phyloP scores from a whole-genome alignment of 768 basidiomycete genomes.

The Inosperma sp. region DNA sequence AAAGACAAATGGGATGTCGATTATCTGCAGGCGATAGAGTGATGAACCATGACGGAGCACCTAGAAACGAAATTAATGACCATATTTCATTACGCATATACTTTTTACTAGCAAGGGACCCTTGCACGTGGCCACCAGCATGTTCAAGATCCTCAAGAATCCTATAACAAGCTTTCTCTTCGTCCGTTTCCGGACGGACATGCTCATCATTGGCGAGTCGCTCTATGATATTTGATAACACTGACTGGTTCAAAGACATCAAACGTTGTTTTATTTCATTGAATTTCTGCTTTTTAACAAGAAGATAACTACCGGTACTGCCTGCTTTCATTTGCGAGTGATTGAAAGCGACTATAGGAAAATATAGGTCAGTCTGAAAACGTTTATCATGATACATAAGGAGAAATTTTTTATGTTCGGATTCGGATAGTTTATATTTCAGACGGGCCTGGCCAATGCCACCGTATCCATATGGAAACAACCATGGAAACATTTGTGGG shows the following conservation, averaged over 20 bases:
- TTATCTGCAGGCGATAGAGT: slow-evolving; percentile 24
- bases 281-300: slow-evolving; percentile 16
- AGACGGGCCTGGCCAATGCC: slow-evolving; percentile 13
- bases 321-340: slow-evolving; percentile 29
- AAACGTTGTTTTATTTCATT: slow-evolving; percentile 16
- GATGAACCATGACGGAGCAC: slow-evolving; percentile 2
- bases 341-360: slow-evolving; percentile 32
- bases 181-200: slow-evolving; percentile 14
- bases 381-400: slow-evolving; percentile 35
- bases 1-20: slow-evolving; percentile 29
- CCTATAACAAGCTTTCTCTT: slow-evolving; percentile 20
- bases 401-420: slow-evolving; percentile 20
- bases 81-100: slow-evolving; percentile 23
- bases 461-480: slow-evolving; percentile 37
- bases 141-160: slow-evolving; percentile 22
- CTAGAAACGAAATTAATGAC: background rate
- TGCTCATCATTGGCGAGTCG: slow-evolving; percentile 12
- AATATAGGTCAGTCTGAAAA: slow-evolving; percentile 31
- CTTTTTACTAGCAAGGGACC: slow-evolving; percentile 22
- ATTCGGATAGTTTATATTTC: slow-evolving; percentile 15
- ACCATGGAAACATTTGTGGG: slow-evolving; percentile 40
- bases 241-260: slow-evolving; percentile 8
- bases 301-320: slow-evolving; percentile 20
- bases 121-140: slow-evolving; percentile 16
- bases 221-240: slow-evolving; percentile 6